Evolutionary conservation across 2,329 filamentous ascomycete genomes (phyloP).

Genomic region (Penicillium sp.): DNA sequence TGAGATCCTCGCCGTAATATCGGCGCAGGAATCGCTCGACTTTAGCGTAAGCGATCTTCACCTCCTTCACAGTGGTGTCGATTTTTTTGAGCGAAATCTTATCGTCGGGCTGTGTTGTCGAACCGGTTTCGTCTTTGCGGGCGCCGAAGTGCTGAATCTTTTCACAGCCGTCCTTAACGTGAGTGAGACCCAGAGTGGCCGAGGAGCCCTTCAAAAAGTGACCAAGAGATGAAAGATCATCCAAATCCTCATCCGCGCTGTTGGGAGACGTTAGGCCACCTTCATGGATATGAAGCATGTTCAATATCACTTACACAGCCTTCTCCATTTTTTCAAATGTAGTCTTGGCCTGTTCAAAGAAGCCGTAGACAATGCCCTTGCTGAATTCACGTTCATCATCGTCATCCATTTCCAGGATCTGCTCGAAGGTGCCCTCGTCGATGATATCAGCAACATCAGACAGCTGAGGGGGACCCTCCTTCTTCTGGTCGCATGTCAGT

Average conservation of each 20-base stretch:
- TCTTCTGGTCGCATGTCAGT: neutral
- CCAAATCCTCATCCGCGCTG: slow-evolving; percentile 68
- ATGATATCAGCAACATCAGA: slow-evolving; percentile 72
- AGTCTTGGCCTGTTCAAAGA: slow-evolving; percentile 85
- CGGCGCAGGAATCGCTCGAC: slow-evolving; percentile 68
- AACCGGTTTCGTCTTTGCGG: slow-evolving; percentile 75
- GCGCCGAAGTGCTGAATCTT: slow-evolving; percentile 94
- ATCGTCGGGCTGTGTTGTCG: slow-evolving; percentile 64
- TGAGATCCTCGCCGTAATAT: slow-evolving; percentile 62
- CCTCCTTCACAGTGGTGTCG: slow-evolving; percentile 65
- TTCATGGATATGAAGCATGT: neutral
- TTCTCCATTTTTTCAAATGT: slow-evolving; percentile 85
- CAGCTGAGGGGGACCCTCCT: slow-evolving; percentile 49
- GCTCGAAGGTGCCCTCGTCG: slow-evolving; percentile 78
- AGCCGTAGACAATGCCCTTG: slow-evolving; percentile 82
- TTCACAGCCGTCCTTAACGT: slow-evolving; percentile 90
- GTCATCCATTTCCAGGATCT: slow-evolving; percentile 99
- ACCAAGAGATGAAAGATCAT: slow-evolving; percentile 76
- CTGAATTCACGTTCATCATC: slow-evolving; percentile 86
- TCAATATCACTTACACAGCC: slow-evolving; percentile 66
- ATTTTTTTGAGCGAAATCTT: slow-evolving; percentile 70
- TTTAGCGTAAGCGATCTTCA: slow-evolving; percentile 75
- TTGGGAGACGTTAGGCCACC: neutral
- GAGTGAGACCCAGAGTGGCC: slow-evolving; percentile 84
- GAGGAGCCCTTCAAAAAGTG: slow-evolving; percentile 98